Evolutionary conservation across 208 protist genomes (phyloP).

Genomic region (Leishmania tarentolae): DNA sequence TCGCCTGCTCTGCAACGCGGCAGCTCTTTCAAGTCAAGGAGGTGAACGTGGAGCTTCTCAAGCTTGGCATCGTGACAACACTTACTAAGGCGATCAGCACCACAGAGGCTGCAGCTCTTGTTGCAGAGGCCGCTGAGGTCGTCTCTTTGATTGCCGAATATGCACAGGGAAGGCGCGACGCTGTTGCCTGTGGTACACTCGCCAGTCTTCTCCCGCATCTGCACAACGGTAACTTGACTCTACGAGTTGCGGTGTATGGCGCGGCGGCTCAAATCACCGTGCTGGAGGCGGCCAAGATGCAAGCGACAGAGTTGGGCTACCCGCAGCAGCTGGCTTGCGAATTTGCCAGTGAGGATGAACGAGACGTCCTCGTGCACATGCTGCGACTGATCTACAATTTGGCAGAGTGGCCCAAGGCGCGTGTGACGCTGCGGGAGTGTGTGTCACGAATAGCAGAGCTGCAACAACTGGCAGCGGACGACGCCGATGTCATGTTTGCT

Average conservation of each 20-base stretch:
- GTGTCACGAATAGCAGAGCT: slow-evolving; percentile 48
- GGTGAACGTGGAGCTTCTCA: slow-evolving; percentile 61
- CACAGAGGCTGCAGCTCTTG: slow-evolving; percentile 47
- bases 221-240: slow-evolving; percentile 59
- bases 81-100: slow-evolving; percentile 44
- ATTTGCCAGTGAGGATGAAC: slow-evolving; percentile 69
- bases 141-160: slow-evolving; percentile 54
- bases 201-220: slow-evolving; percentile 53
- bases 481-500: slow-evolving; percentile 31
- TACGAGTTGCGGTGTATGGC: slow-evolving; percentile 61
- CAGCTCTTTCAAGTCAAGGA: slow-evolving; percentile 79
- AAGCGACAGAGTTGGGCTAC: slow-evolving; percentile 58
- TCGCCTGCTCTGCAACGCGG: slow-evolving; percentile 57
- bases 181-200: slow-evolving; percentile 48
- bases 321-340: slow-evolving; percentile 35
- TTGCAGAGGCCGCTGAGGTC: slow-evolving; percentile 70
- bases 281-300: slow-evolving; percentile 70
- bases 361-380: slow-evolving; percentile 80
- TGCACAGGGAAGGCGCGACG: slow-evolving; percentile 58
- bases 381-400: slow-evolving; percentile 63
- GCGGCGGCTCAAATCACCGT: slow-evolving; percentile 81
- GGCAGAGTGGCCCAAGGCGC: slow-evolving; percentile 66
- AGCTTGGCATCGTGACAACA: slow-evolving; percentile 35
- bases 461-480: slow-evolving; percentile 39
- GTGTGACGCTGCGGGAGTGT: slow-evolving; percentile 41